Evolutionary conservation across 768 basidiomycete genomes (phyloP), one percentile per base, ranked within the genome.

Genomic region (Pholiota microspora): DNA sequence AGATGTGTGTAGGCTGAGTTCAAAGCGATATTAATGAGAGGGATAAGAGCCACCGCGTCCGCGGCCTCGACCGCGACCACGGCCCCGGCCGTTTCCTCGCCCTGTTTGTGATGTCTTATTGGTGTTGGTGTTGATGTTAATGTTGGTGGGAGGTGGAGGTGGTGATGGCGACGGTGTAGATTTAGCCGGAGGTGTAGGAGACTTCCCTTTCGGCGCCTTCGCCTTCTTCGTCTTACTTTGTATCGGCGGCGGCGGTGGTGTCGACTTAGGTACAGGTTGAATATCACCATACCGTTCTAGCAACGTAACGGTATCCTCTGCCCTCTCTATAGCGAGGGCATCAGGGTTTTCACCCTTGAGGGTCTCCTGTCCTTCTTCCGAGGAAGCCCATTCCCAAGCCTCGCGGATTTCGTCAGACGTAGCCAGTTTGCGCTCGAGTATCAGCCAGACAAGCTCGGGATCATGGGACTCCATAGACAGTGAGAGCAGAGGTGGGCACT

Each of bases 371-470:
- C 58, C 58, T 59, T 64, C 62, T 5, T 66, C 62, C 29, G 77
- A 78, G 9, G 72, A 77, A 23, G 79, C 69, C 62, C 72, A 73
- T 16, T 69, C 63, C 85, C 82, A 86, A 0, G 76, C 76, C 29
- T 77, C 68, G 55, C 69, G 71, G 51, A 84, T 77, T 24, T 85
- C 83, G 15, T 75, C 64, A 35, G 71, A 56, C 47, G 67, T 73
- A 24, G 80, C 77, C 21, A 89, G 73, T n/a, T 71, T 71, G 40
- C 77, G 82, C 45, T 86, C 78, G 25, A 89, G 77, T 47, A 89
- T 69, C 70, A 80, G 73, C 78, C 80, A 85, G 23, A 87, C 80
- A 31, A 83, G 70, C 60, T 87, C 81, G 8, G 86, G 86, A 61
- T 85, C 80, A 50, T 71, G 66, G 12, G 86, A 85, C 59, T 80